phyloP scores from a whole-genome alignment of 176 grass and related monocot genomes.

The Zizania latifolia region DNA sequence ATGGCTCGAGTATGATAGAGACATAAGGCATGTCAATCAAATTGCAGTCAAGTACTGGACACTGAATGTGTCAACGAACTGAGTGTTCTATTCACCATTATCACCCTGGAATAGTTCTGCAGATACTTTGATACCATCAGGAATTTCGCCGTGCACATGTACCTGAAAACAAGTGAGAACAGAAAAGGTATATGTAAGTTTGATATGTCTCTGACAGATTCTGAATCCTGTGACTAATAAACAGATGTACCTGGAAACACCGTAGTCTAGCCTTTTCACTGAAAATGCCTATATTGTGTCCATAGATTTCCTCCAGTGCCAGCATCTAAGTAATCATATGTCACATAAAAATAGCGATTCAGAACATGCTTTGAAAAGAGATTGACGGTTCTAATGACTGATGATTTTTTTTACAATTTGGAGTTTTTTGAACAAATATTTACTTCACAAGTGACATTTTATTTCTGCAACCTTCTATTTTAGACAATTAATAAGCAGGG shows the following conservation, averaged over 20 bases:
- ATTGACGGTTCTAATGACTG: background rate
- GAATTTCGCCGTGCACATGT: conserved; percentile 26
- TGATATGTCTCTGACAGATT: background rate
- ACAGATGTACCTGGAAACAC: conserved; percentile 38
- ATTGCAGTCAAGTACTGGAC: conserved; percentile 42
- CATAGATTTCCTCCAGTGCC: conserved; percentile 50
- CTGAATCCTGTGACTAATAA: background rate
- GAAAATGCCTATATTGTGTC: conserved; percentile 23
- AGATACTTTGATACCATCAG: conserved; percentile 27
- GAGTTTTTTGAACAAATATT: background rate
- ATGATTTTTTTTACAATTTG: background rate
- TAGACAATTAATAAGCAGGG: background rate
- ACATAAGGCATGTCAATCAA: conserved; percentile 45
- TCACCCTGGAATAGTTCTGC: conserved; percentile 1
- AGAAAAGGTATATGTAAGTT: background rate
- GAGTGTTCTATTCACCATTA: background rate
- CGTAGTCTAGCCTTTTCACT: conserved; percentile 24
- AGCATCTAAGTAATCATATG: conserved; percentile 20
- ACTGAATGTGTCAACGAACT: conserved; percentile 29
- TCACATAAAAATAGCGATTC: background rate
- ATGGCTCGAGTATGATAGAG: conserved; percentile 54
- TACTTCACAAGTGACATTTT: background rate
- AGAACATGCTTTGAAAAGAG: background rate
- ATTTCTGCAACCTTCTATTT: background rate
- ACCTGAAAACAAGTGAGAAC: conserved; percentile 17